Evolutionary conservation across 2,329 filamentous ascomycete genomes (phyloP).

Genomic region (Microcyclospora pomicola): DNA sequence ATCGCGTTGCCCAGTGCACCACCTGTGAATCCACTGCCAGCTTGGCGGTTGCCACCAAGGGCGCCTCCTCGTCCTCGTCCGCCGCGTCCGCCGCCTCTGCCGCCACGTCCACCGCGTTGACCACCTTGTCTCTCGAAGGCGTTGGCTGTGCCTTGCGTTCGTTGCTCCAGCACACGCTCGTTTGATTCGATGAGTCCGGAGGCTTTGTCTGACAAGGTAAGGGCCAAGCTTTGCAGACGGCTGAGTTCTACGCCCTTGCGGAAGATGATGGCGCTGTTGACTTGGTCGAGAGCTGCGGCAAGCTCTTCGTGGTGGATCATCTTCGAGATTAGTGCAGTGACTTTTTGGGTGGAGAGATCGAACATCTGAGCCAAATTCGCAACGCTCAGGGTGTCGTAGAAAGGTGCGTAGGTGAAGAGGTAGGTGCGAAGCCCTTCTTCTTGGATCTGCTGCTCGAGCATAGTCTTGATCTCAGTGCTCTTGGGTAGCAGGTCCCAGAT

Average conservation of each 20-base stretch:
- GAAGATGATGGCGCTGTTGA: slow-evolving; percentile 96
- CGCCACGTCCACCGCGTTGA: slow-evolving; percentile 53
- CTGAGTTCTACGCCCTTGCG: slow-evolving; percentile 97
- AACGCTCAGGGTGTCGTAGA: slow-evolving; percentile 92
- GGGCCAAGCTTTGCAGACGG: slow-evolving; percentile 83
- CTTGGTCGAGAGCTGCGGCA: slow-evolving; percentile 88
- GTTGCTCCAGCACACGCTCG: slow-evolving; percentile 91
- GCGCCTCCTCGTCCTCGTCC: slow-evolving; percentile 37
- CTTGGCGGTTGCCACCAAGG: slow-evolving; percentile 43
- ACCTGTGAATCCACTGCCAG: slow-evolving; percentile 57
- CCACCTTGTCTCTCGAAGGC: slow-evolving; percentile 89
- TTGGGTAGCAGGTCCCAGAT: slow-evolving; percentile 98
- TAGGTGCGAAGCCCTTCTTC: slow-evolving; percentile 97
- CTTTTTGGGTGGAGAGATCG: slow-evolving; percentile 80
- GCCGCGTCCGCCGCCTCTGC: slow-evolving; percentile 43
- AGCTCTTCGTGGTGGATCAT: slow-evolving; percentile 99
- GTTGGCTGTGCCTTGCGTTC: slow-evolving; percentile 88
- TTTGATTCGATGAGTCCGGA: slow-evolving; percentile 92
- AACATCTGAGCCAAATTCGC: slow-evolving; percentile 85
- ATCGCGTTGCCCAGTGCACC: slow-evolving; percentile 55
- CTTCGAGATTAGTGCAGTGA: slow-evolving; percentile 88
- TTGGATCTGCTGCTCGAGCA: slow-evolving; percentile 97
- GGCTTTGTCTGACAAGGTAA: slow-evolving; percentile 91
- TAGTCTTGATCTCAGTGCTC: slow-evolving; percentile 82
- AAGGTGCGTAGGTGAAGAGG: slow-evolving; percentile 97